Conservation (phyloP, 768 basidiomycete genomes). For the Amylocystis lapponica region DNA sequence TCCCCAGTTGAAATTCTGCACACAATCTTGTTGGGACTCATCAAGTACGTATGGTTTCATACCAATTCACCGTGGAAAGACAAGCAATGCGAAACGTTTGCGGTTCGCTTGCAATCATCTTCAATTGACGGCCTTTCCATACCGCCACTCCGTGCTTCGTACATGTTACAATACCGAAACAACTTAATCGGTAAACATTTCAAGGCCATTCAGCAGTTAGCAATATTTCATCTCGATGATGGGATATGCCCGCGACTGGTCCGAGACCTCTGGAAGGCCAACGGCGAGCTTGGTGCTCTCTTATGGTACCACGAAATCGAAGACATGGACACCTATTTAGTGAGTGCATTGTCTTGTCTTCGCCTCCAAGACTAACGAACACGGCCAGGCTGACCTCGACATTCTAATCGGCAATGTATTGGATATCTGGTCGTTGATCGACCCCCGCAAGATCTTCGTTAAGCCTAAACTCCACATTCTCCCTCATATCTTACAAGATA, state of each 20-base stretch:
- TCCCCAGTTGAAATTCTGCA: slow-evolving; percentile 15
- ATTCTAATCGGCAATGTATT: slow-evolving; percentile 13
- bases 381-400: slow-evolving; percentile 8
- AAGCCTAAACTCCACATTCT: slow-evolving; percentile 17
- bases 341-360: slow-evolving; percentile 1
- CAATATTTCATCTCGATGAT: slow-evolving; percentile 22
- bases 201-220: slow-evolving; percentile 27
- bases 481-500: slow-evolving; percentile 10
- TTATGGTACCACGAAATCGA: slow-evolving; percentile 11
- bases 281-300: slow-evolving; percentile 8
- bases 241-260: background rate
- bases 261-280: slow-evolving; percentile 13
- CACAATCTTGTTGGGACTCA: slow-evolving; percentile 18
- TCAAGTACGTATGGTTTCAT: slow-evolving; percentile 30
- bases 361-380: background rate
- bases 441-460: slow-evolving; percentile 9
- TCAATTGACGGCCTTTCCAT: slow-evolving; percentile 23
- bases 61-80: slow-evolving; percentile 17
- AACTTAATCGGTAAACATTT: slow-evolving; percentile 33
- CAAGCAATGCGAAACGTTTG: slow-evolving; percentile 20
- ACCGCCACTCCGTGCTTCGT: slow-evolving; percentile 21
- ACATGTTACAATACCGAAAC: slow-evolving; percentile 30
- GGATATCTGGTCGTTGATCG: slow-evolving; percentile 9
- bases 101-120: slow-evolving; percentile 20
- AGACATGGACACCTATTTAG: slow-evolving; percentile 8